phyloP scores from a whole-genome alignment of 2,329 filamentous ascomycete species.

The Truncatella angustata region DNA sequence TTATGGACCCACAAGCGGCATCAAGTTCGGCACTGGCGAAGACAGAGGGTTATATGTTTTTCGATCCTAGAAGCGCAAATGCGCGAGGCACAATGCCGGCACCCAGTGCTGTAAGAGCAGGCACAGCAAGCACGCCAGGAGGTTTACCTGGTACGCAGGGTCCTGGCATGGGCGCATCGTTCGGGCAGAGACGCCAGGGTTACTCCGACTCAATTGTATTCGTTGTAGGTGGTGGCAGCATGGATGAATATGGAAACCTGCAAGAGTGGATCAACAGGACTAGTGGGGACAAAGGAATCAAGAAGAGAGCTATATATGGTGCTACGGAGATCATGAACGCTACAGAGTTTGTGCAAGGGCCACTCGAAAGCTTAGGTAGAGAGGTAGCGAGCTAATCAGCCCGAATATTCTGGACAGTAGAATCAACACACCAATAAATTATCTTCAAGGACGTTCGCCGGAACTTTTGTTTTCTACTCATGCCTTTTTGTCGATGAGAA shows the following conservation, averaged over 20 bases:
- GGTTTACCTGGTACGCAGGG: constrained; percentile 42
- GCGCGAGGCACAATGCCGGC: constrained; percentile 89
- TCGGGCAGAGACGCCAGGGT: constrained; percentile 85
- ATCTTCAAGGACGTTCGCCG: too few species aligned
- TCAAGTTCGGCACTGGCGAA: constrained; percentile 91
- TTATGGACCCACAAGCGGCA: constrained; percentile 93
- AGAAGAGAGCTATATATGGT: constrained; percentile 87
- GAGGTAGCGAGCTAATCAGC: constrained; percentile 43
- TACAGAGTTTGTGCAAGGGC: constrained; percentile 62
- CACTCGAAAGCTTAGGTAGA: constrained; percentile 60
- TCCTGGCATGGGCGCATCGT: constrained; percentile 73
- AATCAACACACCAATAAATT: too few species aligned
- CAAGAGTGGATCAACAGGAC: constrained; percentile 92
- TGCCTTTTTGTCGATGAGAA: too few species aligned
- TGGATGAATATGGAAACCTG: constrained; percentile 98
- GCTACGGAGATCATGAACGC: constrained; percentile 81
- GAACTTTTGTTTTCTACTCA: too few species aligned
- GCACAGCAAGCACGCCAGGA: constrained; percentile 35
- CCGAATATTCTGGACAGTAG: not conserved
- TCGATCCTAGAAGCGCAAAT: constrained; percentile 90
- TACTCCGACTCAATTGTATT: constrained; percentile 93
- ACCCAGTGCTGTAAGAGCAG: constrained; percentile 58
- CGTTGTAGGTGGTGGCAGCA: constrained; percentile 90
- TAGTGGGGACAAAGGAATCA: constrained; percentile 60
- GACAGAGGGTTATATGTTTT: constrained; percentile 96